phyloP scores from a whole-genome alignment of 768 basidiomycete genomes.

The Phaffia australis region DNA sequence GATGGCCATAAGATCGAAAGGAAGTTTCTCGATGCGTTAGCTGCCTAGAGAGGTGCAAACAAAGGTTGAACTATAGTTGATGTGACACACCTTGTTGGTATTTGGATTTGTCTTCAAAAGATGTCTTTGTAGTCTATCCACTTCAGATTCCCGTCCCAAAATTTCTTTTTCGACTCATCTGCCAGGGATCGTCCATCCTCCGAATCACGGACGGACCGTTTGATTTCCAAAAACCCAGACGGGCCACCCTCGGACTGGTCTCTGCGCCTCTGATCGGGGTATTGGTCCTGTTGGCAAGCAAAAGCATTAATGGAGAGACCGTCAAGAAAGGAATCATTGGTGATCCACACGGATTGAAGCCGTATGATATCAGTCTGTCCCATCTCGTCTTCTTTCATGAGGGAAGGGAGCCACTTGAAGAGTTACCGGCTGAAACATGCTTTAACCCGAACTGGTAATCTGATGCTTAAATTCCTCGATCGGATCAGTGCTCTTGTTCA shows the following conservation, averaged over 20 bases:
- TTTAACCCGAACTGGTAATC: background rate
- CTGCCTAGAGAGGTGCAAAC: background rate
- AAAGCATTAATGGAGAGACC: conserved; percentile 41
- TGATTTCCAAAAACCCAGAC: background rate
- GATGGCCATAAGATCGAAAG: background rate
- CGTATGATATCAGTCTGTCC: conserved; percentile 60
- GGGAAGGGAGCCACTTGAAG: no score
- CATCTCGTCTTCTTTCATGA: background rate
- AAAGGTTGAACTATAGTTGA: no score
- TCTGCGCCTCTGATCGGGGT: conserved; percentile 43
- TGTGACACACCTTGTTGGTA: background rate
- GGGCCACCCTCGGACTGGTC: conserved; percentile 31
- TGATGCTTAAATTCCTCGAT: background rate
- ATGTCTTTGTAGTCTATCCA: conserved; percentile 39
- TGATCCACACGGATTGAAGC: conserved; percentile 57
- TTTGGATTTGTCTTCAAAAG: conserved; percentile 22
- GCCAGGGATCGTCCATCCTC: background rate
- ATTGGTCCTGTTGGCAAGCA: conserved; percentile 39
- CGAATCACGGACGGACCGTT: conserved; percentile 12
- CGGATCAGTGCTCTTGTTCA: conserved; percentile 59
- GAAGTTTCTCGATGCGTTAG: background rate
- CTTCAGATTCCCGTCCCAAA: conserved; percentile 35
- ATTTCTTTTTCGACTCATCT: conserved; percentile 21
- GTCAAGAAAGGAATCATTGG: conserved; percentile 72
- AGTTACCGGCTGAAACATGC: background rate